These are phyloP conservation scores for Pestalotiopsis sp. DNA, from an alignment of 2,329 filamentous ascomycete genomes.

Conservation along the genomic window DNA sequence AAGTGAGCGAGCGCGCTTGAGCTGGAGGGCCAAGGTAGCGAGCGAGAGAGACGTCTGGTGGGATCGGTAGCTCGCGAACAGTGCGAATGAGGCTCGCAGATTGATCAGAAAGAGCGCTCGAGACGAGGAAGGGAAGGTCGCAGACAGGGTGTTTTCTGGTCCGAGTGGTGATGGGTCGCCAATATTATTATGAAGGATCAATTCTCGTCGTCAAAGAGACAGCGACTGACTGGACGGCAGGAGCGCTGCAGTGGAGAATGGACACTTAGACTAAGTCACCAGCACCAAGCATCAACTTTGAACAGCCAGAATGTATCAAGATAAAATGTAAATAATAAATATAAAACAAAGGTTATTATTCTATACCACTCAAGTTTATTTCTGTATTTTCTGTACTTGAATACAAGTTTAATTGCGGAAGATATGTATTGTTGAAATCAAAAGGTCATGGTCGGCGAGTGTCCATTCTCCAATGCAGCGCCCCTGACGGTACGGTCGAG, in stretches of 20 bases:
- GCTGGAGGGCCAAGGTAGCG: background rate
- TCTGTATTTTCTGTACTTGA: too few relatives aligned
- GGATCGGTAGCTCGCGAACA: background rate
- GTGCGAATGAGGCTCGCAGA: background rate
- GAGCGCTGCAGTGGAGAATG: too few relatives aligned
- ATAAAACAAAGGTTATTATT: too few relatives aligned
- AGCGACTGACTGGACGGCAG: background rate
- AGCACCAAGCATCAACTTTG: too few relatives aligned
- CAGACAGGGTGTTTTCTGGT: background rate
- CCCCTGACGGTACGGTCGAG: background rate
- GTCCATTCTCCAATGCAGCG: too few relatives aligned
- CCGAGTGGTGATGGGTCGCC: background rate
- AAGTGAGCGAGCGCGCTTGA: background rate
- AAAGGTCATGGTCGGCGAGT: too few relatives aligned
- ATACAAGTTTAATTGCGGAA: too few relatives aligned
- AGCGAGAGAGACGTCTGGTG: background rate
- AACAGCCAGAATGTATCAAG: too few relatives aligned
- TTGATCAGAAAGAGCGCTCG: background rate
- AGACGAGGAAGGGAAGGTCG: background rate
- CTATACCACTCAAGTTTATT: too few relatives aligned
- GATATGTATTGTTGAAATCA: too few relatives aligned
- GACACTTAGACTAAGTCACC: too few relatives aligned
- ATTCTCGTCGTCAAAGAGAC: background rate
- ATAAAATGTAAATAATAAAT: too few relatives aligned
- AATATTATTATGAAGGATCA: background rate